These are phyloP conservation scores for Cordyceps tenuipes DNA, from an alignment of 2,329 filamentous ascomycete genomes.

Conservation along the genomic window DNA sequence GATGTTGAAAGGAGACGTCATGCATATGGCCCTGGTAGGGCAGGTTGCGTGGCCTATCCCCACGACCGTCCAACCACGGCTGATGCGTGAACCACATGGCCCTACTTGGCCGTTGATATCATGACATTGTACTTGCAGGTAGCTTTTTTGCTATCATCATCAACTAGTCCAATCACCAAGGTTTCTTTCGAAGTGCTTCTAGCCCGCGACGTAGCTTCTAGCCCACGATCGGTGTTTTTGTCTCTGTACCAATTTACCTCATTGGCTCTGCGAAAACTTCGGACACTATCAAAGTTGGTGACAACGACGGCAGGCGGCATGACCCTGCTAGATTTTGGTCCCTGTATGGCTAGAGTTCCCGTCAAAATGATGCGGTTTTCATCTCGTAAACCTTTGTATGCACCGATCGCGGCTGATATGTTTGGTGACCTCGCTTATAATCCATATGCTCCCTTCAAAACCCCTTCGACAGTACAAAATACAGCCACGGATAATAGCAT, in stretches of 20 bases:
- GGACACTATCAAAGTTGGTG: no score
- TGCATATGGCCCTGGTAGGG: background rate
- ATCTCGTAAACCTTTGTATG: no score
- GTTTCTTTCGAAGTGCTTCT: background rate
- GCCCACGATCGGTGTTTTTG: no score
- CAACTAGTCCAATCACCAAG: background rate
- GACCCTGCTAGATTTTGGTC: no score
- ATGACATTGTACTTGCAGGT: background rate
- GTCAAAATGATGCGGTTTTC: no score
- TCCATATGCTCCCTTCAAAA: background rate
- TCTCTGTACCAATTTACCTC: no score
- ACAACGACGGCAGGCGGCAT: no score
- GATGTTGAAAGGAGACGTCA: background rate
- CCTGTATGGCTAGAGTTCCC: no score
- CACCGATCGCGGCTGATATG: no score
- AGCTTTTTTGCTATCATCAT: background rate
- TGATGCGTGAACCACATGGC: background rate
- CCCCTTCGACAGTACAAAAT: conserved; percentile 15
- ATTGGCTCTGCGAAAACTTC: no score
- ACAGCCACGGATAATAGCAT: conserved; percentile 24
- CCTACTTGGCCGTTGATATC: background rate
- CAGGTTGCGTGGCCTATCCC: background rate
- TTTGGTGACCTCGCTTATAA: no score
- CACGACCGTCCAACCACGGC: background rate
- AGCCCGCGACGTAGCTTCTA: no score